phyloP scores from a whole-genome alignment of 345 rosid species.

The Tarenaya hassleriana region DNA sequence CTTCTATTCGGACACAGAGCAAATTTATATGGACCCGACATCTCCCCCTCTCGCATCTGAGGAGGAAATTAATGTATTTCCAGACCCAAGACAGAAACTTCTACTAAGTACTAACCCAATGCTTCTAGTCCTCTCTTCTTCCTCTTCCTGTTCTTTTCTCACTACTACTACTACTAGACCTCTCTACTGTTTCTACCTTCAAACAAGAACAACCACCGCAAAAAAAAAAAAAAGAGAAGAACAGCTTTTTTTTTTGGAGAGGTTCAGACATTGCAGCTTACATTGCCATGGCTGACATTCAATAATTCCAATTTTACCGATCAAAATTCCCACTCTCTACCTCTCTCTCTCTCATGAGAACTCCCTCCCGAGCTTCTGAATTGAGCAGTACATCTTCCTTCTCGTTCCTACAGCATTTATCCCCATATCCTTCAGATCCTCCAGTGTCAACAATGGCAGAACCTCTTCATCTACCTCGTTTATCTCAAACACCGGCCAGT shows the following conservation, averaged over 20 bases:
- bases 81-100: constrained; percentile 3
- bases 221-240: constrained; percentile 24
- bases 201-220: constrained; percentile 9
- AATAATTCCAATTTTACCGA: constrained; percentile 17
- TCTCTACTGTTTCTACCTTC: constrained; percentile 19
- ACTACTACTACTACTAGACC: constrained; percentile 28
- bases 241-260: constrained; percentile 10
- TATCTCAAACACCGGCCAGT: constrained; percentile 73
- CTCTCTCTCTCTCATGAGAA: constrained; percentile 44
- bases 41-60: too few relatives aligned
- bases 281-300: constrained; percentile 44
- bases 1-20: too few relatives aligned
- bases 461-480: constrained; percentile 88
- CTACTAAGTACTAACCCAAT: constrained; percentile 15
- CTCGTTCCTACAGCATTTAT: constrained; percentile 81
- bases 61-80: constrained; percentile 11
- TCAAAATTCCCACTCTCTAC: constrained; percentile 1
- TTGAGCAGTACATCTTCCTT: constrained; percentile 71
- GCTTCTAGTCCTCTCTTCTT: neutral
- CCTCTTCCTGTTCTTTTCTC: constrained; percentile 22
- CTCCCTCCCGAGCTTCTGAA: constrained; percentile 73
- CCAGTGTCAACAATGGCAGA: constrained; percentile 71
- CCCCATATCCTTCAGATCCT: constrained; percentile 90
- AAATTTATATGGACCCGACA: too few relatives aligned
- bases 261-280: constrained; percentile 45